A percentile compares a stretch with the other conserved stretches of the same genome.
Conservation (phyloP, 2,329 filamentous ascomycete species). For the Helotiales sp. region DNA sequence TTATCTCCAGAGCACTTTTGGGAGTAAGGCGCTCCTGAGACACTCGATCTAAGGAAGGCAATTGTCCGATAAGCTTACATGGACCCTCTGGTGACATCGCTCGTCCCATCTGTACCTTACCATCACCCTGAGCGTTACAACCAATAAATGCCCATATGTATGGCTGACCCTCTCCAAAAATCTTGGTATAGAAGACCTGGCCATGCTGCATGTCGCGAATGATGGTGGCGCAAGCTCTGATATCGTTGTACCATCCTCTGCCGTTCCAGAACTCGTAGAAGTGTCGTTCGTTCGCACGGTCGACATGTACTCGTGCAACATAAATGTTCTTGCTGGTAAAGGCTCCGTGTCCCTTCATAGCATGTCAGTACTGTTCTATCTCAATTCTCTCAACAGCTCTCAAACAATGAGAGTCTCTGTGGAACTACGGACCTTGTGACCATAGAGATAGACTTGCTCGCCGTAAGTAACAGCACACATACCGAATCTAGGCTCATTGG, state of each 20-base stretch:
- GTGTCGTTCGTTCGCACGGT: neutral
- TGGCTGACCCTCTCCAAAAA: constrained; percentile 25
- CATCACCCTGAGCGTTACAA: constrained; percentile 24
- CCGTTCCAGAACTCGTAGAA: constrained; percentile 26
- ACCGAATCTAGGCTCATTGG: constrained; percentile 27
- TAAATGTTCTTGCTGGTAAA: constrained; percentile 25
- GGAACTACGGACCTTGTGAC: constrained; percentile 13
- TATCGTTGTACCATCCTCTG: constrained; percentile 16
- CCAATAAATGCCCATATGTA: constrained; percentile 32
- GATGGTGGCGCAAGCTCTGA: constrained; percentile 14
- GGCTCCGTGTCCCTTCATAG: constrained; percentile 23
- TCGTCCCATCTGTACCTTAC: constrained; percentile 29
- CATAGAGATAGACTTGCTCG: constrained; percentile 30
- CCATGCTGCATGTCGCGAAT: constrained; percentile 30
- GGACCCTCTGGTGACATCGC: constrained; percentile 29
- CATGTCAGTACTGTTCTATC: neutral
- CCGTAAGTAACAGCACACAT: constrained; percentile 21
- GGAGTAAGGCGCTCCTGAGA: neutral
- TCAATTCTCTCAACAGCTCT: neutral
- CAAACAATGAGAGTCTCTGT: neutral
- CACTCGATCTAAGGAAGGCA: neutral
- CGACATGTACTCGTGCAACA: constrained; percentile 23
- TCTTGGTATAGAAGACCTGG: constrained; percentile 29
- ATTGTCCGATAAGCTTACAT: constrained; percentile 9
- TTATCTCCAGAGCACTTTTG: neutral